Percentiles rank a stretch among this genome's conserved stretches.
Conservation (phyloP, 2,329 filamentous ascomycete genomes). For the Diaporthe destruens region DNA sequence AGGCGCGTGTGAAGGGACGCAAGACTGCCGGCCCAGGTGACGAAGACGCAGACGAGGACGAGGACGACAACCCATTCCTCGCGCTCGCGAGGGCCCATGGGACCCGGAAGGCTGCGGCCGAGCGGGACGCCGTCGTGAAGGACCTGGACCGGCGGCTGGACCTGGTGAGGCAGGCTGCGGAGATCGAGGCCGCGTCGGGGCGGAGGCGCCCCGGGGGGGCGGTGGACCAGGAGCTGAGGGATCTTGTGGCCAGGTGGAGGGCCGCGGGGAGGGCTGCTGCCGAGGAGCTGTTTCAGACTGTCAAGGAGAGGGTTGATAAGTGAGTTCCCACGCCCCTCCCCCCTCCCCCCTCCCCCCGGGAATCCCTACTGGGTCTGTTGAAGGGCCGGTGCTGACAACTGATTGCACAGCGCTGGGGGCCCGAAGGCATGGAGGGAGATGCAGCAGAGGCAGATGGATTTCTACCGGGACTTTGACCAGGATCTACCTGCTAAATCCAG, state of each 20-base stretch:
- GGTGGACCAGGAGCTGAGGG: slow-evolving; percentile 67
- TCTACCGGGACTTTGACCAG: slow-evolving; percentile 37
- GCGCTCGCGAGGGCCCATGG: slow-evolving; percentile 32
- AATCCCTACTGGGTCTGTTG: not conserved
- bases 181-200: slow-evolving; percentile 56
- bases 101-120: not conserved
- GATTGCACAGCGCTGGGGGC: slow-evolving; percentile 22
- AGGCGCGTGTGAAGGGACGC: not conserved
- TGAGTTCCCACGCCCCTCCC: slow-evolving; percentile 2
- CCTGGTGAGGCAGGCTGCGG: slow-evolving; percentile 60
- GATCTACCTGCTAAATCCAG: not conserved
- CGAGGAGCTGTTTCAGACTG: slow-evolving; percentile 55
- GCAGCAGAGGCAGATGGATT: slow-evolving; percentile 39
- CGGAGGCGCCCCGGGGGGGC: slow-evolving; percentile 38
- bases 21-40: too few relatives aligned
- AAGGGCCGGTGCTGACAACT: not conserved
- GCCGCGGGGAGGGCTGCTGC: slow-evolving; percentile 71
- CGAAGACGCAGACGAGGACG: slow-evolving; percentile 31
- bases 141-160: slow-evolving; percentile 50
- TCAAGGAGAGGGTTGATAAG: slow-evolving; percentile 42
- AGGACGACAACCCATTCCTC: slow-evolving; percentile 43
- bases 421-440: slow-evolving; percentile 39
- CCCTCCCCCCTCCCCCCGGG: rapidly evolving
- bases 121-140: slow-evolving; percentile 35
- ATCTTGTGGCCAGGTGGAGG: slow-evolving; percentile 72